A percentile compares a stretch with the other conserved stretches of the same genome.
phyloP scores from a whole-genome alignment of 2,329 filamentous ascomycete genomes.

The Apiospora hydei region DNA sequence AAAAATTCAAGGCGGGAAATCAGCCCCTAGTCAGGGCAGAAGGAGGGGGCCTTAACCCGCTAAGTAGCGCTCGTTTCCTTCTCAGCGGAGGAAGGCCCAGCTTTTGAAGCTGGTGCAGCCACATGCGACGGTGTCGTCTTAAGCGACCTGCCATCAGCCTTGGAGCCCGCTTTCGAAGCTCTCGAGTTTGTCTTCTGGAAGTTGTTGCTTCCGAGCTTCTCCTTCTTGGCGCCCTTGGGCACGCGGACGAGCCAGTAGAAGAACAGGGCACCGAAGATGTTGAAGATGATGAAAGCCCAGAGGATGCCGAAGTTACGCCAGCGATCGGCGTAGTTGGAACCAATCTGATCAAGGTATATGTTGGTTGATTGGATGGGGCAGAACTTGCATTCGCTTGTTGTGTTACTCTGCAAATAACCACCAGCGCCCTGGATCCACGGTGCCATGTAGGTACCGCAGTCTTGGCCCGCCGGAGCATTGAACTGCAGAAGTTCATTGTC shows the following conservation, averaged over 20 bases:
- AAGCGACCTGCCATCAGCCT: conserved; percentile 13
- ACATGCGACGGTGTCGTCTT: conserved; percentile 19
- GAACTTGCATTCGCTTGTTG: conserved; percentile 51
- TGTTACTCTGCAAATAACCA: conserved; percentile 51
- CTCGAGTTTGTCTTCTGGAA: conserved; percentile 17
- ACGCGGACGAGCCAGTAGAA: conserved; percentile 56
- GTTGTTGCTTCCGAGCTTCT: conserved; percentile 23
- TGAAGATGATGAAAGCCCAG: conserved; percentile 60
- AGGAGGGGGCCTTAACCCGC: not conserved
- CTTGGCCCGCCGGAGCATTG: conserved; percentile 58
- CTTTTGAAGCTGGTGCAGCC: not conserved
- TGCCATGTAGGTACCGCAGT: conserved; percentile 62
- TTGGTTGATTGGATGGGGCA: conserved; percentile 45
- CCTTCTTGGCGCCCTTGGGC: conserved; percentile 43
- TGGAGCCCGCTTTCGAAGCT: not conserved
- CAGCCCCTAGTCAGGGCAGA: not conserved
- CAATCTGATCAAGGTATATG: conserved; percentile 43
- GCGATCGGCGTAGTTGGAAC: conserved; percentile 52
- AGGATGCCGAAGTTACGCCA: conserved; percentile 63
- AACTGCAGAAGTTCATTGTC: conserved; percentile 69
- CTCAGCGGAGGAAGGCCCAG: not conserved
- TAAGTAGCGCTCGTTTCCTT: not conserved
- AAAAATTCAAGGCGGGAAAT: not conserved
- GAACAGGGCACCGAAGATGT: conserved; percentile 54
- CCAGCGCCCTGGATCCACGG: conserved; percentile 52